Conservation (phyloP, 345 rosid genomes). For the Kandelia obovata region DNA sequence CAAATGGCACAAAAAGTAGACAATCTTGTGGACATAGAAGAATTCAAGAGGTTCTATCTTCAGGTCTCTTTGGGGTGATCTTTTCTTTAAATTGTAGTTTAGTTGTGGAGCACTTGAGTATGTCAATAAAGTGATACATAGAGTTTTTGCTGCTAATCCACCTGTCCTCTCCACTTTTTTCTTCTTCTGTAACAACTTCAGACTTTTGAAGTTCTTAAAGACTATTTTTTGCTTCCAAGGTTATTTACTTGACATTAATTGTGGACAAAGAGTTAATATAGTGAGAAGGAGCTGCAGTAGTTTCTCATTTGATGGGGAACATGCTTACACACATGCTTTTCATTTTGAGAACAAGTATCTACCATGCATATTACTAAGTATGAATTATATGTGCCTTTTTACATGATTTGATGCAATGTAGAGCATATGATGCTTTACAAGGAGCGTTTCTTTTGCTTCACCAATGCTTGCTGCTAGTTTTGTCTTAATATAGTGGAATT, state of each 20-base stretch:
- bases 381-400: neutral
- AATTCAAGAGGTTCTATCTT: slow-evolving; percentile 93
- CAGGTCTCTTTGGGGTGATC: slow-evolving; percentile 56
- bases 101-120: slow-evolving; percentile 4
- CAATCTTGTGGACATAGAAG: slow-evolving; percentile 75
- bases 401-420: neutral
- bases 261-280: neutral
- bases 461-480: neutral
- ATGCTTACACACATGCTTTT: neutral
- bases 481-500: neutral
- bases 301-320: neutral
- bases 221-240: no score
- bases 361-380: neutral
- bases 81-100: slow-evolving; percentile 21
- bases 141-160: no score
- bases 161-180: no score
- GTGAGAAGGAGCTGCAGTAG: neutral
- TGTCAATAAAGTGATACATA: no score
- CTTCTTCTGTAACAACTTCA: no score
- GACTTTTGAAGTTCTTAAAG: no score
- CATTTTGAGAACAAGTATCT: neutral
- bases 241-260: neutral
- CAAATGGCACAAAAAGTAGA: slow-evolving; percentile 97
- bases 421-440: neutral
- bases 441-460: neutral